A percentile compares a stretch with the other conserved stretches of the same genome.
These are phyloP conservation scores for Paraurostyla sp. DNA, from an alignment of 73 alveolate genomes.

Conservation along the genomic window DNA sequence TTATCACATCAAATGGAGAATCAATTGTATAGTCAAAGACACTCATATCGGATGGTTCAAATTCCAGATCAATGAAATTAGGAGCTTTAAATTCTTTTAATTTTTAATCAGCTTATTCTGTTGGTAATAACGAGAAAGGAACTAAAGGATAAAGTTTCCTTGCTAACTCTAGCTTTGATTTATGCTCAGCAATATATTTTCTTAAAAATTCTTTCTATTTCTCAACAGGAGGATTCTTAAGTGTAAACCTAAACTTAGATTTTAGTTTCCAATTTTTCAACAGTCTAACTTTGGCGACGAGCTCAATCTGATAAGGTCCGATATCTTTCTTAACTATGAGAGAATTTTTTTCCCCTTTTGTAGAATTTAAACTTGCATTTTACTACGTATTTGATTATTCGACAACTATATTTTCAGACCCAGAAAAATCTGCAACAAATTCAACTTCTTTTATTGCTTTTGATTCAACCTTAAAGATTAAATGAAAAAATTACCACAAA, in stretches of 20 bases:
- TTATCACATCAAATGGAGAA: constrained; percentile 82
- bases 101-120: constrained; percentile 76
- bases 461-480: constrained; percentile 45
- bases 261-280: constrained; percentile 92
- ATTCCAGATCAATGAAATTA: constrained; percentile 85
- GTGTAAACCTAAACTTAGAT: constrained; percentile 88
- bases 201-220: constrained; percentile 79
- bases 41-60: constrained; percentile 80
- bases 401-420: constrained; percentile 66
- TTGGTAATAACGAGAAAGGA: constrained; percentile 79
- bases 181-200: constrained; percentile 73
- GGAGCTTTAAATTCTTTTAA: constrained; percentile 60
- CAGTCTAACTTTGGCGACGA: constrained; percentile 85
- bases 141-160: constrained; percentile 49
- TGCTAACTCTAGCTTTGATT: constrained; percentile 62
- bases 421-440: constrained; percentile 73
- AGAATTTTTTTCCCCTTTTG: background rate
- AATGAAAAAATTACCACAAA: constrained; percentile 11
- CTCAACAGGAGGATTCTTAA: constrained; percentile 87
- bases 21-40: constrained; percentile 79
- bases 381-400: constrained; percentile 19
- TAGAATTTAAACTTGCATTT: background rate
- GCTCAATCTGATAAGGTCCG: constrained; percentile 79
- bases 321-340: constrained; percentile 36
- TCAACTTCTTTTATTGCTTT: constrained; percentile 68